Percentiles rank a stretch among this genome's conserved stretches.
phyloP scores from a whole-genome alignment of 2,329 filamentous ascomycete genomes.

The Fusarium equiseti region DNA sequence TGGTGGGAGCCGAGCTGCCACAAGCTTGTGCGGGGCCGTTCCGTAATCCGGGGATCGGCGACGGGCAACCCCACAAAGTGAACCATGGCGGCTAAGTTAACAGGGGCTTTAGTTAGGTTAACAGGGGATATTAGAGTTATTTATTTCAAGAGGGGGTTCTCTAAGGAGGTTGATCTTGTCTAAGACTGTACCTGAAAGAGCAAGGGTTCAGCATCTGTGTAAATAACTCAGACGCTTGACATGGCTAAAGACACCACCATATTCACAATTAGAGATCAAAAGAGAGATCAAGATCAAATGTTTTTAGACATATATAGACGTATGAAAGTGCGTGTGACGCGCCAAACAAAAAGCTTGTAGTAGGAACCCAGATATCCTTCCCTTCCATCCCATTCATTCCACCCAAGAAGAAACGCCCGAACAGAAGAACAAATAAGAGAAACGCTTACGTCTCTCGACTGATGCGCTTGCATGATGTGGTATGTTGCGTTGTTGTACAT shows the following conservation, averaged over 20 bases:
- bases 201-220: neutral
- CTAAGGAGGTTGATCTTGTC: neutral
- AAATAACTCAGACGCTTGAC: neutral
- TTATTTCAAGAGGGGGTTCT: neutral
- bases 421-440: conserved; percentile 21
- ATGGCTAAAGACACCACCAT: neutral
- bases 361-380: conserved; percentile 36
- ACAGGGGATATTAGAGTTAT: conserved; percentile 1
- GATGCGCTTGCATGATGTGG: conserved; percentile 30
- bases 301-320: conserved; percentile 36
- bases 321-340: conserved; percentile 44
- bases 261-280: neutral
- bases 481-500: conserved; percentile 38
- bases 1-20: conserved; percentile 25
- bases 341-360: conserved; percentile 40
- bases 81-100: conserved; percentile 1
- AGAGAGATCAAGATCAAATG: conserved; percentile 12
- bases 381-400: conserved; percentile 14
- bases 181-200: neutral
- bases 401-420: conserved; percentile 36
- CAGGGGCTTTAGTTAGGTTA: conserved; percentile 15
- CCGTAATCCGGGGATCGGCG: conserved; percentile 40
- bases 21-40: conserved; percentile 45
- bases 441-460: conserved; percentile 33
- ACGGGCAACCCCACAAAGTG: conserved; percentile 38